phyloP scores from a whole-genome alignment of 306 rosid genomes.

The Psophocarpus tetragonolobus region DNA sequence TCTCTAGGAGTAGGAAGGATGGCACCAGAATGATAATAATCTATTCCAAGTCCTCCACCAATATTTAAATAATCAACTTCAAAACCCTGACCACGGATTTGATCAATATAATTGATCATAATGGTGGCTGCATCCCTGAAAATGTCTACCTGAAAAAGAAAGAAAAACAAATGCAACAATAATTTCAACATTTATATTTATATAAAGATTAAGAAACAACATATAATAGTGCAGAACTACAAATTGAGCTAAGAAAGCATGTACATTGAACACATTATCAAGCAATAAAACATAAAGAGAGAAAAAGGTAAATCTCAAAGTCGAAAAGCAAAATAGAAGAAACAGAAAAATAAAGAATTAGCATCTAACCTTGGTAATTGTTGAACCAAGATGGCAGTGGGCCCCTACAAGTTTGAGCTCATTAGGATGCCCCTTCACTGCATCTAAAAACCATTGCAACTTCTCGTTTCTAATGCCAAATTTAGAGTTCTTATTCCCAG shows the following conservation, averaged over 20 bases:
- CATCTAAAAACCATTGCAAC: constrained; percentile 94
- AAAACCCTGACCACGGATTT: constrained; percentile 89
- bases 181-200: constrained; percentile 13
- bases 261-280: neutral
- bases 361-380: constrained; percentile 79
- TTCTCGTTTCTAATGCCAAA: constrained; percentile 95
- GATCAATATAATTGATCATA: constrained; percentile 87
- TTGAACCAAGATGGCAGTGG: constrained; percentile 97
- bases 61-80: constrained; percentile 84
- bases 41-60: constrained; percentile 97
- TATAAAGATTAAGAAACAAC: constrained; percentile 23
- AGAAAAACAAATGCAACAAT: neutral
- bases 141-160: constrained; percentile 69
- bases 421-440: constrained; percentile 71
- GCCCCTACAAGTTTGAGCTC: constrained; percentile 95
- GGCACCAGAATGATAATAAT: constrained; percentile 83
- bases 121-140: constrained; percentile 87
- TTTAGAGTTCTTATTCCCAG: constrained; percentile 96
- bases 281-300: neutral
- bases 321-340: neutral
- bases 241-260: constrained; percentile 15
- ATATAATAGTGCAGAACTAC: neutral
- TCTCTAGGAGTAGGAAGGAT: constrained; percentile 87
- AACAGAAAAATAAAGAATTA: neutral
- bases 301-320: neutral